Evolutionary conservation across 352 stramenopile species (phyloP), one percentile per base, ranked within the genome.

Genomic region (Phytophthora sp.): DNA sequence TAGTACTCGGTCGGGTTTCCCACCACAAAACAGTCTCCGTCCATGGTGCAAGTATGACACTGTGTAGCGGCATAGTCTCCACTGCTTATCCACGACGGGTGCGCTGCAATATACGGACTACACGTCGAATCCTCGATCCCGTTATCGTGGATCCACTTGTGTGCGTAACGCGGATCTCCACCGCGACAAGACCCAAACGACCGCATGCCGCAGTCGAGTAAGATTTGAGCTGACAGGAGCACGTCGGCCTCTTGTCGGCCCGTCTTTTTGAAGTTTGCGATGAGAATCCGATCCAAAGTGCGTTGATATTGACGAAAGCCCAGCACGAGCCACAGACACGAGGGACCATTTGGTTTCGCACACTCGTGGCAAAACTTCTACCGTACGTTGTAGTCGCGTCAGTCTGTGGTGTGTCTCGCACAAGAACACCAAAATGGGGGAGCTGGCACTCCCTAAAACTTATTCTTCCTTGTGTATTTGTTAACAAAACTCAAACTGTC

Each of bases 131-230:
- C 83, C 21, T 90, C 83, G 50, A 91, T 90, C 29, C 83, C 83
- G 30, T 90, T 86, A 47, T 91, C 80, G 46, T 88, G 73, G 45
- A 91, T 91, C 83, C 83, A 91, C 65, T 91, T 82, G 70, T 91
- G 83, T 18, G 83, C 83, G 44, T 87, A 89, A 36, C 83, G 77
- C 16, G 83, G 83, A 41, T 90, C 83, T 9, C 83, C 83, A 18
- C 83, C 83, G 18, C 62, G 76, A 63, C 83, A 91, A 20, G 83
- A 91, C 18, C 83, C 83, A 36, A 90, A 91, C 4, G 83, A 87
- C 8, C 80, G 80, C 83, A 91, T 91, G 46, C 83, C 83, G 36
- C 83, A 91, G 55, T 91, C 83, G 2, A 91, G 59, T 33, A 91
- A 59, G 33, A 79, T 70, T 50, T 91, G 83, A 23, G 83, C 75